A percentile compares a stretch with the other conserved stretches of the same genome.
phyloP scores from a whole-genome alignment of 768 basidiomycete genomes.

The Phaffia tasmanica region DNA sequence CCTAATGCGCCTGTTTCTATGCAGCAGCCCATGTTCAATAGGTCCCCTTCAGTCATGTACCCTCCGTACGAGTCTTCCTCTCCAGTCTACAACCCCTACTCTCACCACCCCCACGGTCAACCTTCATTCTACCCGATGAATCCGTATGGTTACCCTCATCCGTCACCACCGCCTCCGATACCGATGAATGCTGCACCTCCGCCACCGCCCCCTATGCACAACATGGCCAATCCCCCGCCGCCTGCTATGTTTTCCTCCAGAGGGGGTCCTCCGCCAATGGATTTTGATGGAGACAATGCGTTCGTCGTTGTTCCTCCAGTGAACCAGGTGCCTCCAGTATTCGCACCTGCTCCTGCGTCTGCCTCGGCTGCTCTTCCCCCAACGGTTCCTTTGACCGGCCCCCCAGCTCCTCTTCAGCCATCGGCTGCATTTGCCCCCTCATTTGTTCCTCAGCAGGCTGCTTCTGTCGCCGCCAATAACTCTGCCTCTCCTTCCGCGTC shows the following conservation, averaged over 20 bases:
- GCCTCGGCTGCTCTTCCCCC: conserved; percentile 8
- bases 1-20: conserved; percentile 27
- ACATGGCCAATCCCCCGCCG: conserved; percentile 7
- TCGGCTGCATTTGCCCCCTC: conserved; percentile 21
- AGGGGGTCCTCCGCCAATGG: conserved; percentile 23
- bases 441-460: conserved; percentile 24
- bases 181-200: conserved; percentile 17
- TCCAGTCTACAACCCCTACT: conserved; percentile 7
- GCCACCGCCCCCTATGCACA: conserved; percentile 11
- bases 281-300: conserved; percentile 27
- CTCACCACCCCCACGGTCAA: conserved; percentile 2
- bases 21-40: conserved; percentile 16
- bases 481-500: conserved; percentile 20
- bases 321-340: conserved; percentile 18
- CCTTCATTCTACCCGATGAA: conserved; percentile 24
- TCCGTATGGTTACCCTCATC: conserved; percentile 14
- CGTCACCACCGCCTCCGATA: conserved; percentile 14
- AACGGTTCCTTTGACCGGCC: conserved; percentile 1
- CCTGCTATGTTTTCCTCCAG: conserved; percentile 19
- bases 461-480: conserved; percentile 12
- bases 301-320: conserved; percentile 23
- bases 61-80: conserved; percentile 6
- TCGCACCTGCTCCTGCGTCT: conserved; percentile 9
- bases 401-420: conserved; percentile 11
- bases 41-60: conserved; percentile 19